Evolutionary conservation across 2,329 filamentous ascomycete species (phyloP).

Genomic region (Fusarium nygamai): DNA sequence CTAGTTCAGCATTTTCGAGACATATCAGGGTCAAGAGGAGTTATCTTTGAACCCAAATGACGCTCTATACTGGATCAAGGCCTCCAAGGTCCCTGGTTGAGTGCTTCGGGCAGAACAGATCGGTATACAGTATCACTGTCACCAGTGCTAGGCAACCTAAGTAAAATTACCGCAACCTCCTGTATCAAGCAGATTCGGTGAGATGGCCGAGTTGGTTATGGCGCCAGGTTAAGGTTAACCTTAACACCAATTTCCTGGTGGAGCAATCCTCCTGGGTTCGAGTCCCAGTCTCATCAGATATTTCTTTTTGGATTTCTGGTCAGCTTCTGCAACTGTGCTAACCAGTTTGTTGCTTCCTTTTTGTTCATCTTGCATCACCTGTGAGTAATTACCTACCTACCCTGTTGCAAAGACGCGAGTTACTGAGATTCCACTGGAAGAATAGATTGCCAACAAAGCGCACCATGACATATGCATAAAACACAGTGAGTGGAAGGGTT

Average conservation of each 20-base stretch:
- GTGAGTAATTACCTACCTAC: neutral
- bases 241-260: slow-evolving; percentile 46
- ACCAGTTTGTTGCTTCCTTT: neutral
- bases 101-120: neutral
- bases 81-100: neutral
- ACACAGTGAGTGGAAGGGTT: neutral
- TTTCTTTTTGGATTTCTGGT: neutral
- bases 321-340: neutral
- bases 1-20: neutral
- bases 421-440: neutral
- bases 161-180: fast-evolving
- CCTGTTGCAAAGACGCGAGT: neutral
- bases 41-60: neutral
- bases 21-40: neutral
- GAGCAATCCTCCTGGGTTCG: slow-evolving; percentile 51
- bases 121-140: neutral
- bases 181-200: slow-evolving; percentile 30
- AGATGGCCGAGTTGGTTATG: slow-evolving; percentile 52
- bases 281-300: slow-evolving; percentile 48
- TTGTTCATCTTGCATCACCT: neutral
- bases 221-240: slow-evolving; percentile 49
- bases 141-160: fast-evolving
- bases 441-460: neutral
- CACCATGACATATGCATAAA: neutral
- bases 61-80: neutral